Evolutionary conservation across 805 yeast genomes (phyloP).

Genomic region (Candida glaebosa): DNA sequence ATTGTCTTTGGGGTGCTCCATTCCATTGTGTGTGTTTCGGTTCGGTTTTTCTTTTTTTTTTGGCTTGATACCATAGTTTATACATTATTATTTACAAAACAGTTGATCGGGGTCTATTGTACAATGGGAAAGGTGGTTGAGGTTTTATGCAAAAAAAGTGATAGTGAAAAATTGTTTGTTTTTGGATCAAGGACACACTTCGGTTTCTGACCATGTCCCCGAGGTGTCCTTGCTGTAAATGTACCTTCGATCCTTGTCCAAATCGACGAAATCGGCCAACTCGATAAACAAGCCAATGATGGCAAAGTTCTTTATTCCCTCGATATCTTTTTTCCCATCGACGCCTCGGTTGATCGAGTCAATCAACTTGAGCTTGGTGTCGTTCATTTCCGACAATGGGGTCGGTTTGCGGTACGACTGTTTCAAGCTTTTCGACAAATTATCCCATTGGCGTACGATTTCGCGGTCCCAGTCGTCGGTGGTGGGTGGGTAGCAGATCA

Average conservation of each 20-base stretch:
- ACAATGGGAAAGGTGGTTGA: too few relatives aligned
- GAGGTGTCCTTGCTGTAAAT: slow-evolving; percentile 50
- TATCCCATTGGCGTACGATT: slow-evolving; percentile 58
- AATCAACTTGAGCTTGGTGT: slow-evolving; percentile 51
- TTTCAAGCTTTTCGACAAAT: slow-evolving; percentile 55
- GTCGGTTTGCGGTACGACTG: slow-evolving; percentile 69
- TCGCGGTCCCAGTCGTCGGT: slow-evolving; percentile 67
- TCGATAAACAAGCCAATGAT: slow-evolving; percentile 68
- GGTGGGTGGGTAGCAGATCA: slow-evolving; percentile 44
- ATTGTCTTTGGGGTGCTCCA: too few relatives aligned
- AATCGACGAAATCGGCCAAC: slow-evolving; percentile 63
- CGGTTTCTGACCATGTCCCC: slow-evolving; percentile 72
- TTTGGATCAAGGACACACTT: slow-evolving; percentile 63
- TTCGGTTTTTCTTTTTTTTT: too few relatives aligned
- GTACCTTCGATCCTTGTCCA: slow-evolving; percentile 54
- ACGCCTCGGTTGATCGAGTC: slow-evolving; percentile 80
- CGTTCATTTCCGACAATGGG: slow-evolving; percentile 60
- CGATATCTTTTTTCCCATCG: slow-evolving; percentile 68
- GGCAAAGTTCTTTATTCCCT: slow-evolving; percentile 62
- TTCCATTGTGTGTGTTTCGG: too few relatives aligned
- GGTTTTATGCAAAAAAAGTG: too few relatives aligned
- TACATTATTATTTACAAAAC: too few relatives aligned
- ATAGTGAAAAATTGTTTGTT: too few relatives aligned
- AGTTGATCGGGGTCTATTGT: too few relatives aligned
- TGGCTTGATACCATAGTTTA: too few relatives aligned